These are phyloP conservation scores for Hypoxylon sp. DNA, from an alignment of 2,329 filamentous ascomycete species.

Conservation along the genomic window DNA sequence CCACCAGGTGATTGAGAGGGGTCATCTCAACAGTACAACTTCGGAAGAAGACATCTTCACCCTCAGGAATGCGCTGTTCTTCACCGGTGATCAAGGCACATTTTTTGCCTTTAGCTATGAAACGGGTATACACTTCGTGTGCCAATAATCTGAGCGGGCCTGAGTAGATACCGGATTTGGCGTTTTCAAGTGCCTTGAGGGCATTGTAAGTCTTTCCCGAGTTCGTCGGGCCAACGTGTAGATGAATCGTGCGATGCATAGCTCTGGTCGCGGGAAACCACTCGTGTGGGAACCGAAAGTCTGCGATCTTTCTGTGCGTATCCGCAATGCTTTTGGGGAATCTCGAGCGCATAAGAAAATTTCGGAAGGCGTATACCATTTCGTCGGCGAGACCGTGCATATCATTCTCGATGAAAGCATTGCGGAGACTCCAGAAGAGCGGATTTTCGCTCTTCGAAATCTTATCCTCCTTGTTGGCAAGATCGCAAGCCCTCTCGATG, in stretches of 20 bases:
- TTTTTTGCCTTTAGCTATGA: constrained; percentile 80
- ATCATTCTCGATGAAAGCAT: constrained; percentile 71
- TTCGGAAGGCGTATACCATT: constrained; percentile 78
- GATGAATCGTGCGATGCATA: constrained; percentile 85
- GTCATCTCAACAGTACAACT: constrained; percentile 97
- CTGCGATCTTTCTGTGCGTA: constrained; percentile 77
- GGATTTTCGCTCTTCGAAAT: constrained; percentile 63
- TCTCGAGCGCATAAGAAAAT: constrained; percentile 70
- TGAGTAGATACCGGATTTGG: constrained; percentile 85
- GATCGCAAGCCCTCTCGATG: constrained; percentile 61
- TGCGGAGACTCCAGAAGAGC: constrained; percentile 70
- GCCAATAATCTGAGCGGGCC: constrained; percentile 90
- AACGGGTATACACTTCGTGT: constrained; percentile 93
- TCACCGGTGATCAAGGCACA: constrained; percentile 93
- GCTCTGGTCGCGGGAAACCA: constrained; percentile 91
- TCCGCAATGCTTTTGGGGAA: constrained; percentile 70
- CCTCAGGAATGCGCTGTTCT: constrained; percentile 79
- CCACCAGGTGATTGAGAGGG: constrained; percentile 70
- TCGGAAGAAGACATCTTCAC: constrained; percentile 71
- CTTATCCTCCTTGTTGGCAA: constrained; percentile 58
- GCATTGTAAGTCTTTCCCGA: constrained; percentile 98
- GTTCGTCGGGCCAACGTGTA: constrained; percentile 97
- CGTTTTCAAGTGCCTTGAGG: constrained; percentile 83
- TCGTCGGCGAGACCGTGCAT: constrained; percentile 67
- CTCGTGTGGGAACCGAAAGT: constrained; percentile 89